Evolutionary conservation across 352 stramenopile genomes (phyloP).

Genomic region (Globisporangium camurandrum): DNA sequence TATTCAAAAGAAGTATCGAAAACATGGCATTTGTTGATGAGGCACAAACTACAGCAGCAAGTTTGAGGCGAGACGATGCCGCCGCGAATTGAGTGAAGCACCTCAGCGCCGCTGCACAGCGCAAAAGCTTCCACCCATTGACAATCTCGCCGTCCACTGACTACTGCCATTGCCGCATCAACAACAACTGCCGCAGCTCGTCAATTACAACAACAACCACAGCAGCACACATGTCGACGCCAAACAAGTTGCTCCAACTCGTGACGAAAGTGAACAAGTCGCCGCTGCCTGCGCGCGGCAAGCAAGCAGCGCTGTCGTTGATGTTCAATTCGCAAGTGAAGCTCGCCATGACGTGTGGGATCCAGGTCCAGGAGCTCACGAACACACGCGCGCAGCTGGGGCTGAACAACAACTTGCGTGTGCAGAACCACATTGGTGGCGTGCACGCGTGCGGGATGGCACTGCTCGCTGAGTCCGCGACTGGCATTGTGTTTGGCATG

Average conservation of each 20-base stretch:
- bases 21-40: too few relatives aligned
- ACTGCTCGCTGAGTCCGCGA: slow-evolving; percentile 73
- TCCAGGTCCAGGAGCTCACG: slow-evolving; percentile 63
- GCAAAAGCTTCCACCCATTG: not conserved
- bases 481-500: slow-evolving; percentile 80
- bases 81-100: too few relatives aligned
- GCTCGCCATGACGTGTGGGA: slow-evolving; percentile 67
- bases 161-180: not conserved
- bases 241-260: slow-evolving; percentile 51
- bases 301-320: slow-evolving; percentile 50
- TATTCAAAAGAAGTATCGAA: too few relatives aligned
- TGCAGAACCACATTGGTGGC: slow-evolving; percentile 87
- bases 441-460: slow-evolving; percentile 86
- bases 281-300: slow-evolving; percentile 24
- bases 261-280: slow-evolving; percentile 47
- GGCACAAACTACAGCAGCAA: too few relatives aligned
- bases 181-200: not conserved
- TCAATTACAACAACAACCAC: not conserved
- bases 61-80: too few relatives aligned
- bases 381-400: slow-evolving; percentile 32
- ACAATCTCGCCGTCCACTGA: not conserved
- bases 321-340: slow-evolving; percentile 84
- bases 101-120: too few relatives aligned
- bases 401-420: slow-evolving; percentile 62
- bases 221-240: not conserved